Evolutionary conservation across 306 rosid species (phyloP).

Genomic region (Canavalia ensiformis): DNA sequence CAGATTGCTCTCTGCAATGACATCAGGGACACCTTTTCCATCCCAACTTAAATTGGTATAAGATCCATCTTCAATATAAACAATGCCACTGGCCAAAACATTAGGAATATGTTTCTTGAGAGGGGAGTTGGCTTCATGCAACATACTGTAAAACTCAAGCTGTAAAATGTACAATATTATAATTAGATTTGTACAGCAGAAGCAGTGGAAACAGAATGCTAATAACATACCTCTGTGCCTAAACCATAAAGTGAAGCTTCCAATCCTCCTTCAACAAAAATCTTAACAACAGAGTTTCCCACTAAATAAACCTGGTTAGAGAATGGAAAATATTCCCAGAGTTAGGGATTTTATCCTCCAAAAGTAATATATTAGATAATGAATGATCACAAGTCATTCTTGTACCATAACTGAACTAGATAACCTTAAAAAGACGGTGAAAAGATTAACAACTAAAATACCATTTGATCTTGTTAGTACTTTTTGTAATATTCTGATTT

Average conservation of each 20-base stretch:
- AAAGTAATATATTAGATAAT: conserved; percentile 17
- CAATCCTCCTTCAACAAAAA: conserved; percentile 88
- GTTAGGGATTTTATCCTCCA: conserved; percentile 35
- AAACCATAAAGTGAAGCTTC: conserved; percentile 86
- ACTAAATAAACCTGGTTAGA: conserved; percentile 81
- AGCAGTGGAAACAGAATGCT: conserved; percentile 38
- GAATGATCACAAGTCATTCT: conserved; percentile 32
- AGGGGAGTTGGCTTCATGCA: conserved; percentile 72
- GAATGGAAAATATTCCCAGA: conserved; percentile 44
- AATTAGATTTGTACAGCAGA: conserved; percentile 51
- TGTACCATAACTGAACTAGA: conserved; percentile 28
- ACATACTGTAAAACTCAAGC: conserved; percentile 81
- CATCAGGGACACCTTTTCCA: conserved; percentile 75
- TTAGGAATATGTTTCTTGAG: conserved; percentile 76
- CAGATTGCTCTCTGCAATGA: conserved; percentile 68
- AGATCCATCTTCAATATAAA: conserved; percentile 76
- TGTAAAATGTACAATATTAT: conserved; percentile 55
- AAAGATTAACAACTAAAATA: conserved; percentile 20
- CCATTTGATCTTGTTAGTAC: neutral
- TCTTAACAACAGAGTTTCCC: conserved; percentile 70
- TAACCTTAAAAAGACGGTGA: conserved; percentile 24
- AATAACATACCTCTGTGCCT: conserved; percentile 84
- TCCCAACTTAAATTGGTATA: conserved; percentile 80
- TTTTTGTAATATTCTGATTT: no score
- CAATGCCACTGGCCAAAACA: conserved; percentile 76